Base-by-base conservation (phyloP, 371 early-diverging fungal genomes). In the Mortierella sp. region DNA sequence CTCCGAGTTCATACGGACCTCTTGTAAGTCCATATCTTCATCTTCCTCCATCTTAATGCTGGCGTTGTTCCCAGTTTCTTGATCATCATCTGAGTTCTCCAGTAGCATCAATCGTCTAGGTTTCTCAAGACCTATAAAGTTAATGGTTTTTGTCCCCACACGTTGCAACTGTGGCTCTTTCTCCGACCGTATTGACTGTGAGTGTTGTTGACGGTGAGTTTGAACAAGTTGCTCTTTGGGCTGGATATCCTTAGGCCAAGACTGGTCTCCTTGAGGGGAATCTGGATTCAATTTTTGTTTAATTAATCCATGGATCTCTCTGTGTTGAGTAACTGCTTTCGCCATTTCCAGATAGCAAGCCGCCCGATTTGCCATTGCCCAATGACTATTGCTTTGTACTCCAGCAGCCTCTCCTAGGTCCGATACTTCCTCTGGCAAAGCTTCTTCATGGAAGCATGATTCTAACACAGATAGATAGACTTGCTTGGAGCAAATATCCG, bases 251-350 rank as follows among this genome's bases (percentile, higher is more conserved):
- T 22, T 62, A 3, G 86, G 86, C 86, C 86, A 86, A 2, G 74
- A 61, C 5, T 72, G 68, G 31, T 79, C 77, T 6, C 77, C 75
- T 15, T 59, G 66, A 5, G 75, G 40, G 47, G 67, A 13, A 31
- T 67, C 62, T 40, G 72, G 66, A 22, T 71, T 51, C n/a, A 86
- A 66, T 62, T 86, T 88, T 23, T 83, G 72, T 13, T 70, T 69
- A 23, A 89, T 62, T 51, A 87, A 79, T 1, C 72, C 70, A 42
- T 83, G 84, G 87, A 89, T 88, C 70, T 89, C 89, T 26, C 91
- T 85, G 23, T 88, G 85, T 23, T 86, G 71, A 1, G 83, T 83
- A 6, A 89, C 54, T 0, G 85, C 85, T 32, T 88, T 87, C 0
- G 86, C 82, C 85, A 86, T 86, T 61, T 88, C 87, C 68, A 75